Evolutionary conservation across 192 early-diverging fungal genomes (phyloP), one percentile per base, ranked within the genome.

Genomic region (Coemansia pectinata): DNA sequence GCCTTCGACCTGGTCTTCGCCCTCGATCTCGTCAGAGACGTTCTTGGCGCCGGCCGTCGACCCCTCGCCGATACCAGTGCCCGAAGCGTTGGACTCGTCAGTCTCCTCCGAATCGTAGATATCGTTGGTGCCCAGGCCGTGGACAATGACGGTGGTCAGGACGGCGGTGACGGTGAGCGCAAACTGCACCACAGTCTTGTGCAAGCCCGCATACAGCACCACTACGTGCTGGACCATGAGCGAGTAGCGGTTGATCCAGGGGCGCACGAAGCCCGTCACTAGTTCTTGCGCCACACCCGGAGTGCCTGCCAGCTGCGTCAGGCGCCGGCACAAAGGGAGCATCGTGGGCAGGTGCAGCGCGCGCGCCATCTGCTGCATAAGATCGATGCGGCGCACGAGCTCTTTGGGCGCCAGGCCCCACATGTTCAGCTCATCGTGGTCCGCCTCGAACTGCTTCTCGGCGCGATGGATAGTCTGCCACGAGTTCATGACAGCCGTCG

Each of bases 21-120:
- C 90, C 69, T 98, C 98, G 73, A 99, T 96, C 72, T 99, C 92
- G 61, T 98, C 92, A 76, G 94, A 96, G 21, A 99, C 96, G 69
- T 99, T 95, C 83, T 98, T 95, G 12, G 88, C 80, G 48, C 86
- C 86, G 1, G 74, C 87, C 36, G 96, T 96, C 39, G 96, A 91
- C 10, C 96, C 98, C 74, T 97, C 94, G 59, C 96, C 98, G 65
- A 97, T 91, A 66, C 97, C 97, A 17, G 89, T 95, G 23, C 90
- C 90, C 27, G 83, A 81, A 38, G 55, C 81, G 66, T 65, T 65
- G 0, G 63, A 63, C 21, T 83, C 86, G n/a, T 86, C 87, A 29
- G 75, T 83, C 65, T 88, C 87, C 67, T 88, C 88, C 41, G 83
- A 81, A 15, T 88, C 87, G 63, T 89, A 89, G 33, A 83, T 78